Conservation (phyloP, 768 basidiomycete genomes). For the Lentinus brumalis region DNA sequence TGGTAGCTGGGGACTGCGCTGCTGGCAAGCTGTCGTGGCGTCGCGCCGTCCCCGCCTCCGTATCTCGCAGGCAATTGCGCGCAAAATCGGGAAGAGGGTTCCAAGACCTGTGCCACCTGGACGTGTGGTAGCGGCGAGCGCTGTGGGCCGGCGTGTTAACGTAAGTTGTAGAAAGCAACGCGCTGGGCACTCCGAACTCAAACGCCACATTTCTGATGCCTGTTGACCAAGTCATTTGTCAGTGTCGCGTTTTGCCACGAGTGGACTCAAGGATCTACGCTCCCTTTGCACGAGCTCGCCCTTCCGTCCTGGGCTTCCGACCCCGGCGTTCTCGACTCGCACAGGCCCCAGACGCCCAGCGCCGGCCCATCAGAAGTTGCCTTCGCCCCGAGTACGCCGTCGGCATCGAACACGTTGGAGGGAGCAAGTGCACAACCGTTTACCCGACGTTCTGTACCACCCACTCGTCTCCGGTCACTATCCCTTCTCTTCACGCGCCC, state of each 20-base stretch:
- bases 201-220: constrained; percentile 28
- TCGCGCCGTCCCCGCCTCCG: constrained; percentile 2
- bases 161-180: constrained; percentile 15
- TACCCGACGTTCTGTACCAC: constrained; percentile 5
- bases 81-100: not conserved
- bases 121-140: constrained; percentile 12
- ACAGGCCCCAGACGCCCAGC: not conserved
- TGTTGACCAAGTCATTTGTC: constrained; percentile 20
- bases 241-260: constrained; percentile 12
- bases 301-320: not conserved
- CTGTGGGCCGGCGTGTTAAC: constrained; percentile 10
- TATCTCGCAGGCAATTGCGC: not conserved
- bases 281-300: not conserved
- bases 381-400: constrained; percentile 18
- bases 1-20: constrained; percentile 1
- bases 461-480: constrained; percentile 4
- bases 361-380: constrained; percentile 16
- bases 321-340: constrained; percentile 15
- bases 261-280: constrained; percentile 12
- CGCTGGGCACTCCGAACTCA: constrained; percentile 14
- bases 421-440: constrained; percentile 4
- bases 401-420: constrained; percentile 20
- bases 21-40: not conserved
- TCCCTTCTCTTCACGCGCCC: not conserved
- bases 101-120: constrained; percentile 7